phyloP scores from a whole-genome alignment of 2,329 filamentous ascomycete species.

The Aspergillus hortae region DNA sequence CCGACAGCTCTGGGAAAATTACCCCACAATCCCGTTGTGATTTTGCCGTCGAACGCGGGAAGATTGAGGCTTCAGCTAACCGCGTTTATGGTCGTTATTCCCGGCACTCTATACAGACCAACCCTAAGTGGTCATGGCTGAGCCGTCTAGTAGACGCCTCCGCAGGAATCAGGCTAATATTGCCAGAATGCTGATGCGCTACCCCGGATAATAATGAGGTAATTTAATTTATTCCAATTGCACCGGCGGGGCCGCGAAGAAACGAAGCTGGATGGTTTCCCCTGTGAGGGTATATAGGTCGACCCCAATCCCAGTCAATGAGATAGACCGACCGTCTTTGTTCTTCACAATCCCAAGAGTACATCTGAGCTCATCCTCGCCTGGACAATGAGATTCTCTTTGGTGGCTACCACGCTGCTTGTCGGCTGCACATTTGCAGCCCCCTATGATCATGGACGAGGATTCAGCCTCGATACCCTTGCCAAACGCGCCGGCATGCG shows the following conservation, averaged over 20 bases:
- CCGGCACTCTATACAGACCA: no score
- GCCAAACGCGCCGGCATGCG: constrained; percentile 52
- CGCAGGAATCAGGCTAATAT: neutral
- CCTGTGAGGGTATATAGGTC: neutral
- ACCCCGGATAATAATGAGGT: neutral
- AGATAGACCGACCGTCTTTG: neutral
- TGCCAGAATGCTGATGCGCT: neutral
- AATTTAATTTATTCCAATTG: neutral
- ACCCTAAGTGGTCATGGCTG: no score
- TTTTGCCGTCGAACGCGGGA: no score
- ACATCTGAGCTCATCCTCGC: neutral
- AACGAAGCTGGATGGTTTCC: no score
- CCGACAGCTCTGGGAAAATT: no score
- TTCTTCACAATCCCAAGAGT: no score
- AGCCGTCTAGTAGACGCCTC: no score
- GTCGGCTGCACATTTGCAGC: neutral
- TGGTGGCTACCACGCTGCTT: neutral
- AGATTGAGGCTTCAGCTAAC: no score
- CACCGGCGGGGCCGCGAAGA: no score
- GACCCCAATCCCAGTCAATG: neutral
- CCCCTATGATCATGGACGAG: neutral
- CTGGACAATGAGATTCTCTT: neutral
- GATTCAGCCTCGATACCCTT: constrained; percentile 45
- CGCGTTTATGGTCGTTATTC: no score
- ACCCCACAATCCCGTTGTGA: no score